phyloP scores from a whole-genome alignment of 2,329 filamentous ascomycete genomes.

The Trichoderma endophyticum region DNA sequence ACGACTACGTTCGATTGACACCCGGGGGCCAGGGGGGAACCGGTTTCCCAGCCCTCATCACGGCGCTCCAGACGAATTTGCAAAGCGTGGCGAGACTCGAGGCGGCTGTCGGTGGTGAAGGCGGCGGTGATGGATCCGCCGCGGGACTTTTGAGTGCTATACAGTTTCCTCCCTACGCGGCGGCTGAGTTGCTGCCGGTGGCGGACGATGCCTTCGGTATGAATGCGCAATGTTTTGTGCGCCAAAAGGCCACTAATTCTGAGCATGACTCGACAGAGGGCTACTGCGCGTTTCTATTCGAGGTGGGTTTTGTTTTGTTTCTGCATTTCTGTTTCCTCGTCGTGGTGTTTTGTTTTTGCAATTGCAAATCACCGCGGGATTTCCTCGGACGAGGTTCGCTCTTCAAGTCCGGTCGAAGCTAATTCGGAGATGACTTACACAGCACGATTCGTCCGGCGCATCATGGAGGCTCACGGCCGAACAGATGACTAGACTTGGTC shows the following conservation, averaged over 20 bases:
- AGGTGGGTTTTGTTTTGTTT: conserved; percentile 38
- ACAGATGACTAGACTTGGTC: conserved; percentile 43
- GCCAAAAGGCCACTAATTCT: conserved; percentile 35
- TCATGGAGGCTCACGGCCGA: conserved; percentile 38
- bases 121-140: conserved; percentile 17
- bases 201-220: conserved; percentile 39
- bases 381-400: neutral
- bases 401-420: neutral
- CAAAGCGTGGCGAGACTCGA: conserved; percentile 32
- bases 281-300: conserved; percentile 52
- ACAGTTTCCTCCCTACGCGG: conserved; percentile 39
- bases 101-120: neutral
- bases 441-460: conserved; percentile 46
- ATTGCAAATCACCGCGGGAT: neutral
- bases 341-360: neutral
- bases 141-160: conserved; percentile 33
- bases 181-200: conserved; percentile 38
- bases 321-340: neutral
- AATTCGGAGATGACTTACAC: neutral
- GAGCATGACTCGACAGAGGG: conserved; percentile 35
- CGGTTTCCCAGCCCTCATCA: conserved; percentile 41
- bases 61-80: conserved; percentile 45
- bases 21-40: conserved; percentile 22
- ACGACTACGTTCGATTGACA: conserved; percentile 44
- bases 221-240: conserved; percentile 44